Evolutionary conservation across 2,329 filamentous ascomycete genomes (phyloP), one percentile per base, ranked within the genome.

Genomic region (Fusarium sp.): DNA sequence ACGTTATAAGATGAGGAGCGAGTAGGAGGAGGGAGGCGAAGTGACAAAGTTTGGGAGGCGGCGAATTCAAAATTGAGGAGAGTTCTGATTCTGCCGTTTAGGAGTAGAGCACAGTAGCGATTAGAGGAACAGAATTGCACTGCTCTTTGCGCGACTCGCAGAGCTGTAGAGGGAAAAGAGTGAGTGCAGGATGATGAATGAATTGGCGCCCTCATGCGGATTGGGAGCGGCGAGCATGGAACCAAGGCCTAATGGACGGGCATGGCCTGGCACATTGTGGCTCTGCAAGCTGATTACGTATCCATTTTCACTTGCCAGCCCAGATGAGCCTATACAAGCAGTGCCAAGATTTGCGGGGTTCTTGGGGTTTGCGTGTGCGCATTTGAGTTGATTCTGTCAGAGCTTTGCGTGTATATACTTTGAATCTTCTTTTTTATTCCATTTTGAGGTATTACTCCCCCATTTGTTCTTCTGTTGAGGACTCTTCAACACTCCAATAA

Each of bases 241-340:
- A 60, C 61, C 71, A 73, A 68, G 70, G 70, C 62, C 70, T 50
- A 71, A 69, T 46, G 23, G 50, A 35, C 21, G 58, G 67, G 60
- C 62, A 43, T 59, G 50, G 57, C 32, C 35, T 53, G 33, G 50
- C 42, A n/a, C 54, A 56, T 50, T 72, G 71, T 74, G 71, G 71
- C 71, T 68, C 67, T 71, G 71, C 71, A 64, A 42, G 63, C 58
- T 73, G 67, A 74, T 74, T 74, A 74, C 71, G 71, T 74, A 74
- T 74, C 50, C 71, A 68, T 73, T 74, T 71, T 60, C 58, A 74
- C 66, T 64, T 64, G 58, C 62, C 61, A 73, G 49, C 71, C 21
- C 58, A 73, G 58, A 70, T 42, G 44, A 56, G 47, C 50, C 53
- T 37, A 47, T 46, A 47, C 52, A 68, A 73, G 57, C 57, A 54